A percentile compares a stretch with the other conserved stretches of the same genome.
These are phyloP conservation scores for Ganoderma leucocontextum DNA, from an alignment of 1,284 basidiomycete genomes.

Conservation along the genomic window DNA sequence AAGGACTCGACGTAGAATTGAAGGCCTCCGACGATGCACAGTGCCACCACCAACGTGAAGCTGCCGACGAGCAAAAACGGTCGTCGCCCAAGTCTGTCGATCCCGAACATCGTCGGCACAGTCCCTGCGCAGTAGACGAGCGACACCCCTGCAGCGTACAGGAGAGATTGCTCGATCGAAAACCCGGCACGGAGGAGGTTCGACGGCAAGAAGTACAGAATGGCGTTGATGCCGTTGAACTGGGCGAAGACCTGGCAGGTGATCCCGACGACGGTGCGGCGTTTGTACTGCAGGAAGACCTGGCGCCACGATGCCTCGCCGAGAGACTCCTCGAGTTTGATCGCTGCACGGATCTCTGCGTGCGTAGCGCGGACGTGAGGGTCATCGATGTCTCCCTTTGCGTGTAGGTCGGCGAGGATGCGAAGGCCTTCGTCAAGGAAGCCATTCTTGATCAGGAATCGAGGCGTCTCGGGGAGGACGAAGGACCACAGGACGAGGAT, in stretches of 20 bases:
- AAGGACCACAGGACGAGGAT: conserved; percentile 56
- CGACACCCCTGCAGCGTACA: conserved; percentile 63
- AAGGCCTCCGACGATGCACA: conserved; percentile 54
- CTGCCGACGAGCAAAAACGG: conserved; percentile 60
- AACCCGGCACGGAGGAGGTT: conserved; percentile 61
- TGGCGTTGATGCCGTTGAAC: conserved; percentile 65
- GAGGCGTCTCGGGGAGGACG: conserved; percentile 61
- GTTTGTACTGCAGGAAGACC: conserved; percentile 56
- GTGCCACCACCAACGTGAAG: conserved; percentile 48
- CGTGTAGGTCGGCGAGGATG: conserved; percentile 59
- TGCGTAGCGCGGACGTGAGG: conserved; percentile 49
- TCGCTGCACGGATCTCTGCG: conserved; percentile 50
- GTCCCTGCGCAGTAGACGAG: conserved; percentile 65
- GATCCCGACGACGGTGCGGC: conserved; percentile 54
- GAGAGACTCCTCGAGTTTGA: conserved; percentile 51
- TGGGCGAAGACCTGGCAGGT: conserved; percentile 64
- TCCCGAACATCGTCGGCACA: conserved; percentile 62
- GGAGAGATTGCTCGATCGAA: conserved; percentile 50
- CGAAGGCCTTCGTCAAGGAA: conserved; percentile 54
- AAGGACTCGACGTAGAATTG: conserved; percentile 53
- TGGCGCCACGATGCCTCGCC: conserved; percentile 53
- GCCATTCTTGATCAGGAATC: conserved; percentile 61
- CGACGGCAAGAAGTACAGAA: conserved; percentile 63
- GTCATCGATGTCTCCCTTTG: conserved; percentile 50
- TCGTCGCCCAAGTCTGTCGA: conserved; percentile 63